Base-by-base conservation (phyloP, 352 stramenopile genomes). In the Globisporangium rhizosaccharum region DNA sequence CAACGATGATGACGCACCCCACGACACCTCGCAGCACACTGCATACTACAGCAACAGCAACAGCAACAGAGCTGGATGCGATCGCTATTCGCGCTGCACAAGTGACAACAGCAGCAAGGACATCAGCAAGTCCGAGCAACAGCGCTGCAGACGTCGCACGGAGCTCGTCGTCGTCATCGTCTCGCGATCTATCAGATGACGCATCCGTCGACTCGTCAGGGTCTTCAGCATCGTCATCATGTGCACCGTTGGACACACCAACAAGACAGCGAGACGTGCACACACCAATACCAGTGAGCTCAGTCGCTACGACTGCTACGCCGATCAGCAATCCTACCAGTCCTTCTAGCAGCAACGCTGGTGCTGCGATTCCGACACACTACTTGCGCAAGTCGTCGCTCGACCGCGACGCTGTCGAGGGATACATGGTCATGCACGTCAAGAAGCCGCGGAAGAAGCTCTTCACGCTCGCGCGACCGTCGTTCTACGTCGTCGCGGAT, bases 391-490 rank as follows among this genome's bases (percentile, higher is more conserved):
- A 59, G 36, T 68, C 76, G 10, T 71, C 75, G 17, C 62, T 81
- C 2, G 76, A 78, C 23, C 61, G 66, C 15, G 75, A 86, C 33
- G 56, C 50, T 0, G 65, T 87, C 42, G 73, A 85, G 48, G 75
- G 79, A 0, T 63, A 73, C 57, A 88, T 91, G 76, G 63, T 73
- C 0, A 70, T 92, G 50, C 78, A 89, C 55, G 59, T 74, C 42
- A 90, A 90, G 67, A 88, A 88, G 30, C 68, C 73, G 51, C 62
- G 72, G 25, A 76, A 76, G 30, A 75, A 82, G 48, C 68, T 83
- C 33, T 83, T 87, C 51, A 62, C 70, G 46, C 57, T 75, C 63
- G 57, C 61, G 45, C 73, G 84, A 26, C 68, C 73, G 10, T 65
- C 71, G 23, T 61, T 68, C 48, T 90, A 68, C 41, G 76, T 90